Conservation (phyloP, 495 filamentous ascomycete species). For the Pseudomonodictys pantanalensis region DNA sequence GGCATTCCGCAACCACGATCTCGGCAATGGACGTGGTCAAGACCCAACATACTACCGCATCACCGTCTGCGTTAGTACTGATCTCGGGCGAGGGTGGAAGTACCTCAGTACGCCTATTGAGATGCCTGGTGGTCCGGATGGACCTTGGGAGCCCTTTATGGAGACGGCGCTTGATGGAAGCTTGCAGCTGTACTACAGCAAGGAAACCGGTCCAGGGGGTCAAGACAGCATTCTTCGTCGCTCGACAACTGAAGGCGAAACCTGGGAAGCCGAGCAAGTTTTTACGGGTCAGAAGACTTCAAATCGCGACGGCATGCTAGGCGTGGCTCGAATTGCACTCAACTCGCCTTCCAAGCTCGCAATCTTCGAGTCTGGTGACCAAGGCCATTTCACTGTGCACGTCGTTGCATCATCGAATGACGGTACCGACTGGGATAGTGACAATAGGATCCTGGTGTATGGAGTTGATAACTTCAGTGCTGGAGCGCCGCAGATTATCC, state of each 20-base stretch:
- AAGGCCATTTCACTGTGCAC: conserved; percentile 53
- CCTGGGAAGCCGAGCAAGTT: conserved; percentile 49
- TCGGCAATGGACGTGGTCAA: conserved; percentile 26
- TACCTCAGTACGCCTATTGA: conserved; percentile 55
- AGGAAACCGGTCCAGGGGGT: conserved; percentile 54
- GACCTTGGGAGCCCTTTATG: conserved; percentile 64
- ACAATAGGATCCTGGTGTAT: conserved; percentile 41
- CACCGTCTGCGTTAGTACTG: conserved; percentile 55
- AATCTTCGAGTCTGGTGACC: conserved; percentile 55
- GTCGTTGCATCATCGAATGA: conserved; percentile 57
- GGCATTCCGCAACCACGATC: conserved; percentile 61
- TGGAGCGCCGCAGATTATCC: conserved; percentile 58
- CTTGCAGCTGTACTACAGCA: conserved; percentile 58
- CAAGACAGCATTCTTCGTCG: conserved; percentile 60
- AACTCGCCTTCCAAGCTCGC: conserved; percentile 51
- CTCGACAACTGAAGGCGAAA: conserved; percentile 53
- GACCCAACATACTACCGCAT: conserved; percentile 58
- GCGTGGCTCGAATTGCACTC: conserved; percentile 45
- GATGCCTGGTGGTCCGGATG: conserved; percentile 44
- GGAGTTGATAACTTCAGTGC: conserved; percentile 47
- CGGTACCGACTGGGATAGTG: conserved; percentile 53
- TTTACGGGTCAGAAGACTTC: conserved; percentile 48
- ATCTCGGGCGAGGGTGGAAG: conserved; percentile 53
- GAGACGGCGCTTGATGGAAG: conserved; percentile 46
- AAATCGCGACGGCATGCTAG: conserved; percentile 61